Evolutionary conservation across 208 protist genomes (phyloP).

Genomic region (Borovskyia barvae): DNA sequence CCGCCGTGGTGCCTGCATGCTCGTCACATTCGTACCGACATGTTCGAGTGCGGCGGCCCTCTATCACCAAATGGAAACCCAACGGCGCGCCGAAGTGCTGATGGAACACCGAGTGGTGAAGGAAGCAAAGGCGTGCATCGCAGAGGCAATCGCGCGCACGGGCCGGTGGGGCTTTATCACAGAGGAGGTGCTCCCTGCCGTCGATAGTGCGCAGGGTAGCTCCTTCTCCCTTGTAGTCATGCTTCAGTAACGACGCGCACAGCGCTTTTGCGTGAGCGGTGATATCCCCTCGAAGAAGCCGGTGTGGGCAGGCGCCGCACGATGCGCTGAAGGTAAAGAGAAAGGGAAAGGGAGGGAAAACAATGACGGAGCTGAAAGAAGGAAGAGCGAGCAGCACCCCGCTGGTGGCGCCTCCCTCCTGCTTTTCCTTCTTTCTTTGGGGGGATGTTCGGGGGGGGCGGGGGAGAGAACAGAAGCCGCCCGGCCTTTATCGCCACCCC

Average conservation of each 20-base stretch:
- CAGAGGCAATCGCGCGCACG: conserved; percentile 50
- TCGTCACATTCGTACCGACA: conserved; percentile 51
- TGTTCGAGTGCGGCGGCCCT: conserved; percentile 36
- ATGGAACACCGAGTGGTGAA: conserved; percentile 31
- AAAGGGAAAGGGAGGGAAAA: background rate
- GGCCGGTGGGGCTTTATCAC: conserved; percentile 61
- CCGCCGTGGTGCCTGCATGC: conserved; percentile 41
- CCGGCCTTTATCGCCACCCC: background rate
- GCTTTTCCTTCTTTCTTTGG: conserved; percentile 1
- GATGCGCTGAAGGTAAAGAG: background rate
- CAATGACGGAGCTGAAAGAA: no score
- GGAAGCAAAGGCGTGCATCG: conserved; percentile 45
- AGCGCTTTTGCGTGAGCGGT: no score
- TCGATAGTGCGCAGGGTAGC: conserved; percentile 56
- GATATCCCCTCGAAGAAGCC: no score
- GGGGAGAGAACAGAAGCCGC: background rate
- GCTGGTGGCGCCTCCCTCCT: no score
- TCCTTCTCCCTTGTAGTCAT: conserved; percentile 56
- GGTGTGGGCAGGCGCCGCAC: no score
- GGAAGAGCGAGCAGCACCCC: no score
- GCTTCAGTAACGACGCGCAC: conserved; percentile 45
- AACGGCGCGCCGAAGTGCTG: conserved; percentile 40
- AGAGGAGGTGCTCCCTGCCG: conserved; percentile 68
- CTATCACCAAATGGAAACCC: conserved; percentile 28
- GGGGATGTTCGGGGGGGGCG: background rate